Percentiles rank a stretch among this genome's conserved stretches.
Evolutionary conservation across 2,329 filamentous ascomycete species (phyloP).

Genomic region (Monosporascus sp.): DNA sequence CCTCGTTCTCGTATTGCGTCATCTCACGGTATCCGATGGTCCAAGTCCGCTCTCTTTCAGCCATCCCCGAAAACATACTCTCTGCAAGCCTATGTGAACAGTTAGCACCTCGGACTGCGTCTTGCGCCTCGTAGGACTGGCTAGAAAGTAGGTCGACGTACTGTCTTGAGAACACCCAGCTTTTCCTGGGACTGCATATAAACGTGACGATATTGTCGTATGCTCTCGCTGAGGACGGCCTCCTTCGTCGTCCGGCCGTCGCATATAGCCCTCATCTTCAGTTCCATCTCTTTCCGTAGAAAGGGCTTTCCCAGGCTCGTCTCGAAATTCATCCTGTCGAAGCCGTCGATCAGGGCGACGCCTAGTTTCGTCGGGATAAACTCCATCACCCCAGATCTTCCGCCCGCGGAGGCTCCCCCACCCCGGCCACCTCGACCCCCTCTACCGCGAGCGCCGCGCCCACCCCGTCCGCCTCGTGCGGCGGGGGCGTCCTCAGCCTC

Average conservation of each 20-base stretch:
- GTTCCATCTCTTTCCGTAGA: conserved; percentile 94
- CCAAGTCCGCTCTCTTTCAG: conserved; percentile 6
- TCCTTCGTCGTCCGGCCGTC: conserved; percentile 72
- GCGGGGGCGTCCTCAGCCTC: conserved; percentile 34
- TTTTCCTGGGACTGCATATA: conserved; percentile 77
- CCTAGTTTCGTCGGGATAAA: conserved; percentile 92
- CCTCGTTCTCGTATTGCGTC: background rate
- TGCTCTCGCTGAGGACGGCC: conserved; percentile 73
- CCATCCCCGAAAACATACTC: conserved; percentile 44
- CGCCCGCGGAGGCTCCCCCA: conserved; percentile 29
- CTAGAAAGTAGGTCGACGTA: conserved; percentile 33
- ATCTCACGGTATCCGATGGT: conserved; percentile 1
- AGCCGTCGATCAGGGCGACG: conserved; percentile 86
- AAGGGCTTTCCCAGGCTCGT: conserved; percentile 94
- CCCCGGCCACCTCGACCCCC: conserved; percentile 38
- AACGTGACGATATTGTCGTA: conserved; percentile 81
- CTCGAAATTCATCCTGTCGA: conserved; percentile 89
- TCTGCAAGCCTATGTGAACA: conserved; percentile 41
- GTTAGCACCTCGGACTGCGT: conserved; percentile 4
- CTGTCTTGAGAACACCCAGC: conserved; percentile 59
- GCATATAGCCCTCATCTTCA: conserved; percentile 95
- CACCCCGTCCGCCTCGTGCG: conserved; percentile 37
- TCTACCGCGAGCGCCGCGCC: conserved; percentile 42
- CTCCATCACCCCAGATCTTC: conserved; percentile 60
- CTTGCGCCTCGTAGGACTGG: background rate